phyloP scores from a whole-genome alignment of 2,329 filamentous ascomycete species.

The Diaporthe humulicola region DNA sequence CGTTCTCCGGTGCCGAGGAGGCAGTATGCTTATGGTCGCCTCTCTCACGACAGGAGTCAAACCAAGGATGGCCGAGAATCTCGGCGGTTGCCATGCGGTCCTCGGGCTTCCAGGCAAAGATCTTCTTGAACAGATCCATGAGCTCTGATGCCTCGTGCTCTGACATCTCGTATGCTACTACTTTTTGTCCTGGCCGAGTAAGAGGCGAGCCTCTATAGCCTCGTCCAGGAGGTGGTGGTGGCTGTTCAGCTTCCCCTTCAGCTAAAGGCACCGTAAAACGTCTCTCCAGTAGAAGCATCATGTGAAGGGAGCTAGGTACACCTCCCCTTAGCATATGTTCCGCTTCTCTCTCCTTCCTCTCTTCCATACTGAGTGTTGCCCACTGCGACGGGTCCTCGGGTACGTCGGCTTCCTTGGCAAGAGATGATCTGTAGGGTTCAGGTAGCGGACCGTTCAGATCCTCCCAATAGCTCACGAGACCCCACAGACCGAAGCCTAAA shows the following conservation, averaged over 20 bases:
- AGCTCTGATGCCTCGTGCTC: background rate
- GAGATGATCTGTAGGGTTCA: background rate
- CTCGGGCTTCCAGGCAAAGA: constrained; percentile 6
- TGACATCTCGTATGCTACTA: background rate
- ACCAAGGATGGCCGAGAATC: background rate
- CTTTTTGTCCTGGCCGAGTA: background rate
- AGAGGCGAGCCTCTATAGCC: background rate
- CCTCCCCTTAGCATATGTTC: background rate
- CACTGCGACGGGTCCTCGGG: background rate
- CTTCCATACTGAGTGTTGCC: background rate
- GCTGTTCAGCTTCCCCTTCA: background rate
- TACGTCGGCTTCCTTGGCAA: background rate
- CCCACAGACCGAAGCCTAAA: background rate
- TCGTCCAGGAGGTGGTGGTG: background rate
- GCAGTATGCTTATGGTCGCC: background rate
- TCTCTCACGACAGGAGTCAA: background rate
- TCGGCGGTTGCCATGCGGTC: background rate
- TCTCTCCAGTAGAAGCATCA: background rate
- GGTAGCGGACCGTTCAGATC: background rate
- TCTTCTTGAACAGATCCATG: background rate
- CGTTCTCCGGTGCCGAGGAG: background rate
- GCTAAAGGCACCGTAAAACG: background rate
- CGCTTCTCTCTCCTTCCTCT: background rate
- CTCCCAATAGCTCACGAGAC: background rate
- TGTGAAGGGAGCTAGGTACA: background rate